A percentile compares a stretch with the other conserved stretches of the same genome.
These are phyloP conservation scores for Acer yangbiense DNA, from an alignment of 345 rosid species.

Conservation along the genomic window DNA sequence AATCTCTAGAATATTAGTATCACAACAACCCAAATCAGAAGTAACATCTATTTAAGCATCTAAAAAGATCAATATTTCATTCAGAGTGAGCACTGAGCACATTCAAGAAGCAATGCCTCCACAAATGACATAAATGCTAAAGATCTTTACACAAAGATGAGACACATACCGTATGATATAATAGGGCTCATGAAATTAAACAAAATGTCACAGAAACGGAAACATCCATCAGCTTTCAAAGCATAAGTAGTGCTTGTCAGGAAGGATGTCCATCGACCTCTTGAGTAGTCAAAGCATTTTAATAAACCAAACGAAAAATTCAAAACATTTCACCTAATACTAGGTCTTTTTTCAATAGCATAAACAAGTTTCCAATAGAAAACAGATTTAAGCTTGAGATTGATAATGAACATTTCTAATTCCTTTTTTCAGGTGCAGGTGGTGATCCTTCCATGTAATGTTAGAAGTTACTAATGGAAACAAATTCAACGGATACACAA, in stretches of 20 bases:
- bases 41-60: background rate
- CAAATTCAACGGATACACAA: constrained; percentile 4
- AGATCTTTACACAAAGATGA: background rate
- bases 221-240: background rate
- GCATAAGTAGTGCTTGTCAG: background rate
- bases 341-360: background rate
- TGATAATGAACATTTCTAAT: background rate
- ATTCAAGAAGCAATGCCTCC: background rate
- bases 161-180: background rate
- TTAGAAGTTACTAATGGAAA: constrained; percentile 3
- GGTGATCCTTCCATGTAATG: constrained; percentile 17
- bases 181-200: background rate
- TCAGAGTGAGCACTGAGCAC: background rate
- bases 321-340: constrained; percentile 16
- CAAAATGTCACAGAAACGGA: background rate
- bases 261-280: constrained; percentile 20
- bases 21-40: background rate
- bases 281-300: constrained; percentile 17
- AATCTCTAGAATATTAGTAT: background rate
- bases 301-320: constrained; percentile 5
- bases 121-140: background rate
- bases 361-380: background rate
- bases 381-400: constrained; percentile 6
- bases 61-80: background rate
- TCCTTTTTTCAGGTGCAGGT: background rate